Conservation (phyloP, 1,139 yeast species). For the Suhomyces terraborum region DNA sequence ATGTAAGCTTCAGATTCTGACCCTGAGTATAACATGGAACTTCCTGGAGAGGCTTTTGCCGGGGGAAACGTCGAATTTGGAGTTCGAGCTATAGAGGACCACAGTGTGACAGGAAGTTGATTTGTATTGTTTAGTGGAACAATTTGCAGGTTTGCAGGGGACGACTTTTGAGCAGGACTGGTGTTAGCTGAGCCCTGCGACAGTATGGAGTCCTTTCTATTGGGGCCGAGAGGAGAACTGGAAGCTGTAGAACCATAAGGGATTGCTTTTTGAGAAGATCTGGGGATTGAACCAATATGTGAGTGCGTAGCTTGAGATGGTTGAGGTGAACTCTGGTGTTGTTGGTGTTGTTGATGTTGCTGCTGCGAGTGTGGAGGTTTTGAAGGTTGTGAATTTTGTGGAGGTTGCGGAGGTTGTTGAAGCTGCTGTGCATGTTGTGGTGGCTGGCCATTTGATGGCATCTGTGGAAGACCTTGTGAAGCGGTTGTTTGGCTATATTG, state of each 20-base stretch:
- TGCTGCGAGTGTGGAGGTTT: too few species aligned
- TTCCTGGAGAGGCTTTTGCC: neutral
- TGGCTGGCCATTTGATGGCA: too few species aligned
- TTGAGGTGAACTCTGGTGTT: too few species aligned
- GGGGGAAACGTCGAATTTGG: constrained; percentile 1
- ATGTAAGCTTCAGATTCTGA: neutral
- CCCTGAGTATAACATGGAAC: neutral
- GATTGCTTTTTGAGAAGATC: neutral
- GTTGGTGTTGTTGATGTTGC: too few species aligned
- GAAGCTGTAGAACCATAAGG: neutral
- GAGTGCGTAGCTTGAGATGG: neutral
- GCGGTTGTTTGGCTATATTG: too few species aligned
- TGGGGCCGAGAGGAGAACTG: neutral
- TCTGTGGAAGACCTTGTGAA: too few species aligned
- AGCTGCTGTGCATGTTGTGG: too few species aligned
- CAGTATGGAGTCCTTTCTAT: neutral
- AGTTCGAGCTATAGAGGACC: neutral
- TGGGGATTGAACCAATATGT: neutral
- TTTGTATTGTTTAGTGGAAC: neutral
- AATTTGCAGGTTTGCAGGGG: neutral
- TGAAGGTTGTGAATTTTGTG: too few species aligned
- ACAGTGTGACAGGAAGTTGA: neutral
- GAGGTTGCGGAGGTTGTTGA: too few species aligned
- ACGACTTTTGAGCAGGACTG: neutral
- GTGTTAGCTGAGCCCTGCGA: neutral